Evolutionary conservation across 202 grass and related monocot genomes (phyloP).

Genomic region (Hordeum pubiflorum): DNA sequence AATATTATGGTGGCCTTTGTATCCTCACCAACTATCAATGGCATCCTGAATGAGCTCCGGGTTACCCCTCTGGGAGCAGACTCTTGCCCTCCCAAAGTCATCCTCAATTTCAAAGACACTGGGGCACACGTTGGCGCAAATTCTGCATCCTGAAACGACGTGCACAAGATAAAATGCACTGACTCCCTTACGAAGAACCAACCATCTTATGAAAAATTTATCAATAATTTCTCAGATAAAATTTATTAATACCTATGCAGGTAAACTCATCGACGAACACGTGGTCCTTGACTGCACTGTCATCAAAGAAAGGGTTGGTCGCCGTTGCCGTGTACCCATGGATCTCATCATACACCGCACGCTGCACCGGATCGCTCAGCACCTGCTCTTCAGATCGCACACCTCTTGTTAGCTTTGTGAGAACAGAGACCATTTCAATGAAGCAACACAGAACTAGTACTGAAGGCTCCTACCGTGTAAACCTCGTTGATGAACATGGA

Average conservation of each 20-base stretch:
- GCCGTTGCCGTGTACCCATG: slow-evolving; percentile 62
- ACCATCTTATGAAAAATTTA: neutral
- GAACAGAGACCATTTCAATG: neutral
- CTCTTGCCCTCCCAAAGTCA: slow-evolving; percentile 76
- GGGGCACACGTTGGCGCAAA: slow-evolving; percentile 85
- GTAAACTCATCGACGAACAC: slow-evolving; percentile 90
- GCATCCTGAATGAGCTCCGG: slow-evolving; percentile 66
- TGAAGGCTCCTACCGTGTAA: slow-evolving; percentile 49
- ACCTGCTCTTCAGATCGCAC: slow-evolving; percentile 34
- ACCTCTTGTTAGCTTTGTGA: slow-evolving; percentile 27
- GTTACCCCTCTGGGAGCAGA: slow-evolving; percentile 51
- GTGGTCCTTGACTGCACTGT: slow-evolving; percentile 61
- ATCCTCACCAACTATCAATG: slow-evolving; percentile 81
- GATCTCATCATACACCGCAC: slow-evolving; percentile 61
- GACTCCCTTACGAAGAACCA: neutral
- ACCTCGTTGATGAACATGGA: slow-evolving; percentile 95
- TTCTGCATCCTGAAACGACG: slow-evolving; percentile 67
- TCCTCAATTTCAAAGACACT: slow-evolving; percentile 79
- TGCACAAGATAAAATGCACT: neutral
- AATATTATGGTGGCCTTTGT: neutral
- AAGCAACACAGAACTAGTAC: neutral
- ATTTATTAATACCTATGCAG: slow-evolving; percentile 65
- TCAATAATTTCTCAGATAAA: neutral
- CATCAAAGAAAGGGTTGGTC: slow-evolving; percentile 69
- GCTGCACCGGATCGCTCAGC: slow-evolving; percentile 65